Percentiles rank a stretch among this genome's conserved stretches.
phyloP scores from a whole-genome alignment of 345 rosid species.

The Reutealis trisperma region DNA sequence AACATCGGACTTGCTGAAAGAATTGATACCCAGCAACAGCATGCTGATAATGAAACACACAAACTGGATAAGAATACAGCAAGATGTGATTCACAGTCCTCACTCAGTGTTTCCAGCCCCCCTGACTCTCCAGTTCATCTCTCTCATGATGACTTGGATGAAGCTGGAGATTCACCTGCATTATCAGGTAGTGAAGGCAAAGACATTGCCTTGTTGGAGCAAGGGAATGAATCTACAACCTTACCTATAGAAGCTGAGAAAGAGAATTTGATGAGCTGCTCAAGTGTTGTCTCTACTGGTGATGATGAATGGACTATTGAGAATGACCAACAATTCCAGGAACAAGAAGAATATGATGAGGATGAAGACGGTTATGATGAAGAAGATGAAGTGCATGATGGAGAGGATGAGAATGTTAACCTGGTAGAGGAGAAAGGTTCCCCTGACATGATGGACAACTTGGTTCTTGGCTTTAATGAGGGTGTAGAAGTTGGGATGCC shows the following conservation, averaged over 20 bases:
- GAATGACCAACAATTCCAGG: constrained; percentile 61
- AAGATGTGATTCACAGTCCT: constrained; percentile 90
- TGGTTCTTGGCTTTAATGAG: constrained; percentile 85
- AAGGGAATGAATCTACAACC: constrained; percentile 37
- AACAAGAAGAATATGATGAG: constrained; percentile 95
- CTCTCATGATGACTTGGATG: constrained; percentile 97
- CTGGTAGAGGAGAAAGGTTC: constrained; percentile 62
- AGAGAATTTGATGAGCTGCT: constrained; percentile 46
- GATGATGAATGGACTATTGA: constrained; percentile 88
- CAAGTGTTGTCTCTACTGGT: constrained; percentile 57
- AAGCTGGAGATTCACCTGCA: constrained; percentile 59
- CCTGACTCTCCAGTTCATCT: constrained; percentile 89
- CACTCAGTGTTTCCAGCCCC: constrained; percentile 88
- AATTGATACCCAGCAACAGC: constrained; percentile 33
- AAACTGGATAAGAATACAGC: constrained; percentile 48
- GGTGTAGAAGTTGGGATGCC: constrained; percentile 85
- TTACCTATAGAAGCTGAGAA: constrained; percentile 46
- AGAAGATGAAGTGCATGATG: constrained; percentile 77
- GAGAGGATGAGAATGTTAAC: constrained; percentile 62
- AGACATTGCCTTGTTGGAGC: constrained; percentile 39
- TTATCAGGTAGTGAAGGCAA: constrained; percentile 51
- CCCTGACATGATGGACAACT: constrained; percentile 46
- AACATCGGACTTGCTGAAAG: constrained; percentile 40
- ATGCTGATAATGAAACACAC: constrained; percentile 38
- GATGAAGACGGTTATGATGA: constrained; percentile 87